Conservation (phyloP, 257 asterid species). For the Pogostemon cablin region DNA sequence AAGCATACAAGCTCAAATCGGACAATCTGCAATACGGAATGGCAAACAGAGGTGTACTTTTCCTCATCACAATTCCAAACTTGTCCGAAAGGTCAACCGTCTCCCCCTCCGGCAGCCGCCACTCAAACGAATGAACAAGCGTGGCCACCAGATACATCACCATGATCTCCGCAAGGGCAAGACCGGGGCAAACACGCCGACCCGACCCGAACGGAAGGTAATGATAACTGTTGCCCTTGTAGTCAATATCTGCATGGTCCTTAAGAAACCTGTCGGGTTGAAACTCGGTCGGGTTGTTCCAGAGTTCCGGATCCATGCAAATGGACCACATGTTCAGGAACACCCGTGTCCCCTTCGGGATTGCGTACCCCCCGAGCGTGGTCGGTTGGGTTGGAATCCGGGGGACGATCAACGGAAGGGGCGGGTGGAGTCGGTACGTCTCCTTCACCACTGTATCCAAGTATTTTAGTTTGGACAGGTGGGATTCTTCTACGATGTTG, state of each 20-base stretch:
- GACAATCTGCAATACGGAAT: background rate
- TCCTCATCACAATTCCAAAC: conserved; percentile 26
- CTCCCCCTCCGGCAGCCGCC: background rate
- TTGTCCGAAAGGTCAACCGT: background rate
- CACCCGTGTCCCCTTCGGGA: conserved; percentile 3
- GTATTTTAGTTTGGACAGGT: background rate
- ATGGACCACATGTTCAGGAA: conserved; percentile 14
- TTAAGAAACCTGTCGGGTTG: conserved; percentile 2
- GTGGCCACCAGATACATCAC: conserved; percentile 8
- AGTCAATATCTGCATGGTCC: background rate
- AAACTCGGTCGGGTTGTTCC: background rate
- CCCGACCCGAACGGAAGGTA: conserved; percentile 20
- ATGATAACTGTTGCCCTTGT: background rate
- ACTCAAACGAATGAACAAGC: conserved; percentile 6
- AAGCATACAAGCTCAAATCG: conserved; percentile 4
- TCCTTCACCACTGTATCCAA: conserved; percentile 23
- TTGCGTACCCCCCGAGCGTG: background rate
- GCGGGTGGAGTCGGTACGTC: background rate
- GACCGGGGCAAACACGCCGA: conserved; percentile 12
- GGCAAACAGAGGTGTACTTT: conserved; percentile 10
- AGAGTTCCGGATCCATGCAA: conserved; percentile 7
- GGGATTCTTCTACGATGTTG: background rate
- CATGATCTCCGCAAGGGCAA: conserved; percentile 10
- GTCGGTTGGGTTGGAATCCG: background rate
- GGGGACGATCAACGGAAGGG: conserved; percentile 18